Percentiles rank a stretch among this genome's conserved stretches.
Evolutionary conservation across 176 grass and related monocot species (phyloP).

Genomic region (Triticum urartu): DNA sequence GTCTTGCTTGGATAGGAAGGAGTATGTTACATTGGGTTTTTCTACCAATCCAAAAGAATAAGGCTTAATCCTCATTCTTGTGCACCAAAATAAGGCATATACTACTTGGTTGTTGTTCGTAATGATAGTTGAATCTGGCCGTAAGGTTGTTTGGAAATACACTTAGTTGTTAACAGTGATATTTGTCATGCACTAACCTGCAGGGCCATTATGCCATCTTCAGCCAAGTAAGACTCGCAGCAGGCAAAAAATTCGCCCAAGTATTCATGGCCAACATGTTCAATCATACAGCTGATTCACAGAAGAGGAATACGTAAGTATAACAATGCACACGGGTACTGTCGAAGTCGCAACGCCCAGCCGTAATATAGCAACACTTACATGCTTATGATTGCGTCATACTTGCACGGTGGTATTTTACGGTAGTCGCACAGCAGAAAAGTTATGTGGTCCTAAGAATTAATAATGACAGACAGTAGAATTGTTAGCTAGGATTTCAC

Average conservation of each 20-base stretch:
- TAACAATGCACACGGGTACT: background rate
- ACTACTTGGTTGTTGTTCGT: background rate
- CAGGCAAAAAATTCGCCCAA: background rate
- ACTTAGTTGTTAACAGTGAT: background rate
- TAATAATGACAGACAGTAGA: background rate
- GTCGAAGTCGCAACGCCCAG: background rate
- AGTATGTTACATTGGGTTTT: background rate
- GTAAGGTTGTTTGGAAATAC: background rate
- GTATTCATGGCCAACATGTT: constrained; percentile 12
- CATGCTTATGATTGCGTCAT: background rate
- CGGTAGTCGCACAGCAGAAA: constrained; percentile 9
- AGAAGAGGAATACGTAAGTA: background rate
- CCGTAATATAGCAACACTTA: background rate
- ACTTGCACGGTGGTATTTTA: background rate
- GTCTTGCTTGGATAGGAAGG: background rate
- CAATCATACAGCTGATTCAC: background rate
- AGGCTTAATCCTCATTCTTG: background rate
- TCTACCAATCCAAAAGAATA: background rate
- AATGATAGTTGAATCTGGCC: background rate
- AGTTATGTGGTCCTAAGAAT: constrained; percentile 1
- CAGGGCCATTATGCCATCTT: background rate
- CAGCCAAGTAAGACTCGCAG: background rate
- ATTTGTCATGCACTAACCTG: background rate
- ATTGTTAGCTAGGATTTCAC: constrained; percentile 6
- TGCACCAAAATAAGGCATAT: background rate